These are phyloP conservation scores for Calendula officinalis DNA, from an alignment of 129 eudicot species.

Conservation along the genomic window DNA sequence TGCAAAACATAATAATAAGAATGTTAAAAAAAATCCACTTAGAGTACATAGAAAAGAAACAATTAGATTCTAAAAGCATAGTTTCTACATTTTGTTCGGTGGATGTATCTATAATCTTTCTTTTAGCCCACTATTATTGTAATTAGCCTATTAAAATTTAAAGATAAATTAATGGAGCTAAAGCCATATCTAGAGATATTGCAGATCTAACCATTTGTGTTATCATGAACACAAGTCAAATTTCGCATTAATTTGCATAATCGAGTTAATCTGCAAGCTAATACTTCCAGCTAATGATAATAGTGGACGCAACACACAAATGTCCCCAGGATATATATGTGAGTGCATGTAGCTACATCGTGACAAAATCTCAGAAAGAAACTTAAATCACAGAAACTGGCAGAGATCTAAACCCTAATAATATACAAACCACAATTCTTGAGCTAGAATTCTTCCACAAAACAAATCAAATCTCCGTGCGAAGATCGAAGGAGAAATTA, in stretches of 20 bases:
- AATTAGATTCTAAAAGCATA: neutral
- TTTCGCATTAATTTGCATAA: too few species aligned
- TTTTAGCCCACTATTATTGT: too few species aligned
- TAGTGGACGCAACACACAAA: too few species aligned
- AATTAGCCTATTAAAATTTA: too few species aligned
- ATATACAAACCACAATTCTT: conserved; percentile 17
- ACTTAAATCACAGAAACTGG: neutral
- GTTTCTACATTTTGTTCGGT: too few species aligned
- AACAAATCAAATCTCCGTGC: conserved; percentile 17
- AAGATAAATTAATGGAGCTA: too few species aligned
- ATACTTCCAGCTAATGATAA: too few species aligned
- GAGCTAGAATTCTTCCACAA: conserved; percentile 2
- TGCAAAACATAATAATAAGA: conserved; percentile 34
- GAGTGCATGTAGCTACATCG: neutral
- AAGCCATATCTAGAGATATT: too few species aligned
- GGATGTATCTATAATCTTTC: too few species aligned
- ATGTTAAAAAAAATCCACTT: neutral
- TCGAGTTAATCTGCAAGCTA: too few species aligned
- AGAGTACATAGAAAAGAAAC: neutral
- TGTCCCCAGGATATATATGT: neutral
- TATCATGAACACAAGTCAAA: too few species aligned
- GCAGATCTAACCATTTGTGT: too few species aligned
- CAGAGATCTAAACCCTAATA: conserved; percentile 44
- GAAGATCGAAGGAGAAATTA: conserved; percentile 29
- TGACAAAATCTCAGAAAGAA: neutral